Percentiles rank a stretch among this genome's conserved stretches.
Conservation (phyloP, 345 rosid genomes). For the Streptanthus diversifolius region DNA sequence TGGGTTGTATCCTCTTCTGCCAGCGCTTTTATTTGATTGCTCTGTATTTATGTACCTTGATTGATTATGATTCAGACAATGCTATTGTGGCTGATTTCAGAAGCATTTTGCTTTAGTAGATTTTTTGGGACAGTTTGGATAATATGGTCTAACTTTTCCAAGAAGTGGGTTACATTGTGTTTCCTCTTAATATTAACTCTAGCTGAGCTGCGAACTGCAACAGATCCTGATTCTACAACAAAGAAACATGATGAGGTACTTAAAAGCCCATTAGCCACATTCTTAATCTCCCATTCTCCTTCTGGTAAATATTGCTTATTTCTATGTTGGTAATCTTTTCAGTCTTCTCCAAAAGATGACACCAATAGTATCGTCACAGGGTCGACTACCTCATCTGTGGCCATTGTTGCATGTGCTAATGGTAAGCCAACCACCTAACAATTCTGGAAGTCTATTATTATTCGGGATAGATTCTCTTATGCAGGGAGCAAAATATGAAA, state of each 20-base stretch:
- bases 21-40: background rate
- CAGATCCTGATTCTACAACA: constrained; percentile 4
- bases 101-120: background rate
- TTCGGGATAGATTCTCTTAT: background rate
- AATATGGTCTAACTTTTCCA: background rate
- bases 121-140: background rate
- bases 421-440: constrained; percentile 19
- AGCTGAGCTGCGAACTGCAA: constrained; percentile 15
- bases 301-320: background rate
- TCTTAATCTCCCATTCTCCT: background rate
- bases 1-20: constrained; percentile 22
- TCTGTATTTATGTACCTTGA: background rate
- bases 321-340: background rate
- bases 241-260: constrained; percentile 11
- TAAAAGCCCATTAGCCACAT: background rate
- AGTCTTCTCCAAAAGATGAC: constrained; percentile 21
- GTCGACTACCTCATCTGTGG: constrained; percentile 3
- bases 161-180: background rate
- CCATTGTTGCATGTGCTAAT: constrained; percentile 14
- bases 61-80: background rate
- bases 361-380: background rate
- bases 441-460: background rate
- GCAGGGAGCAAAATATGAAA: background rate
- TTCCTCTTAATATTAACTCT: constrained; percentile 16
- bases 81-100: background rate